Evolutionary conservation across 805 yeast species (phyloP), one percentile per base, ranked within the genome.

Genomic region (Teunomyces pallodes): DNA sequence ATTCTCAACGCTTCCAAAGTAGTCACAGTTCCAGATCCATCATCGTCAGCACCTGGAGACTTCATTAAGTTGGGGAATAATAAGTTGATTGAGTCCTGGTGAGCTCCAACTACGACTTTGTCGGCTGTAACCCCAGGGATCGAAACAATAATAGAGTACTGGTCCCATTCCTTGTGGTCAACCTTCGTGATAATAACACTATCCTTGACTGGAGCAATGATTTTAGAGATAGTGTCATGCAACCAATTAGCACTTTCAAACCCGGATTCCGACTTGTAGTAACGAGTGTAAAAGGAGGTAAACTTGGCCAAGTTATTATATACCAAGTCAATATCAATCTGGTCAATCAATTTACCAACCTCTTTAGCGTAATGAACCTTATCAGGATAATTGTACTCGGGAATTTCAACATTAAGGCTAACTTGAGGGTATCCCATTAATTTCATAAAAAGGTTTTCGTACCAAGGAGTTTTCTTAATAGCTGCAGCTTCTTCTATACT

Each of bases 41-140:
- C 87, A 62, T 92, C 98, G 62, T 92, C 98, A 3, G 96, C 97
- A 2, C 98, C 98, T 1, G 97, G 97, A 0, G 96, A 89, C 20
- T 81, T 75, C 54, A 86, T 61, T 14, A 82, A 52, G 39, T 75
- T 75, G 8, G 96, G 97, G 48, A 87, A 75, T 38, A 87, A 55
- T 47, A 88, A 71, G 62, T 89, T 90, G 53, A 84, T 77, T 2
- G 96, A 86, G 63, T 92, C 98, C 61, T 86, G 87, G 68, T 92
- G 98, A 24, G 95, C 87, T 1, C 97, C 97, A 35, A 92, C 79
- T 12, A 92, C 82, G 1, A 92, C 84, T 57, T 76, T 74, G 17
- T 77, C 77, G 31, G 68, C 54, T 41, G 65, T 49, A 13, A 50
- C 53, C 14, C 90, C 90, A 5, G 76, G 75, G 39, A 91, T 74